These are phyloP conservation scores for Pseudodiploospora longispora DNA, from an alignment of 2,329 filamentous ascomycete genomes.

Conservation along the genomic window DNA sequence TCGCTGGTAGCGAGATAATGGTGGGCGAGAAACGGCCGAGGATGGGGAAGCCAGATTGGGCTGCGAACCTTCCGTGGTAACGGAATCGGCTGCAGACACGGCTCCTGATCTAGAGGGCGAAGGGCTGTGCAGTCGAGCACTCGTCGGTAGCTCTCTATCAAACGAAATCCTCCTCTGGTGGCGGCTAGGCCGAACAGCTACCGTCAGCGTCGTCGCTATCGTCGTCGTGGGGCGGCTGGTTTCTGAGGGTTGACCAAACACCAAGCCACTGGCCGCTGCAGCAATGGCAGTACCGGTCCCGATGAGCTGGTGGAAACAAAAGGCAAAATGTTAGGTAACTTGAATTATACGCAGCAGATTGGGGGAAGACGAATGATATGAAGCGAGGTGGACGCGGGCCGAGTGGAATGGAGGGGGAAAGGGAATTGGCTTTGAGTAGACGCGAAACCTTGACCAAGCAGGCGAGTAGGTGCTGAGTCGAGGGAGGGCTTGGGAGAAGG, in stretches of 20 bases:
- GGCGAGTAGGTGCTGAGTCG: too few species aligned
- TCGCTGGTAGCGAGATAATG: constrained; percentile 29
- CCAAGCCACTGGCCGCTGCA: constrained; percentile 50
- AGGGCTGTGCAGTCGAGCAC: constrained; percentile 16
- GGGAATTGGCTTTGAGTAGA: not conserved
- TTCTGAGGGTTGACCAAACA: constrained; percentile 48
- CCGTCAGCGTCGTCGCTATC: not conserved
- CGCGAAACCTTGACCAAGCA: too few species aligned
- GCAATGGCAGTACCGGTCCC: constrained; percentile 54
- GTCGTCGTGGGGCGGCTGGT: constrained; percentile 16
- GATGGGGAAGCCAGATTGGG: constrained; percentile 21
- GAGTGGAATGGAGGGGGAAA: not conserved
- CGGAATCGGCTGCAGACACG: constrained; percentile 28
- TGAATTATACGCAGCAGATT: not conserved
- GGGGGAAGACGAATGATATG: not conserved
- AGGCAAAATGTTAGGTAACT: constrained; percentile 5
- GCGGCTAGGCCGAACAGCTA: constrained; percentile 16
- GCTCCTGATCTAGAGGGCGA: constrained; percentile 35
- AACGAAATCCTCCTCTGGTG: constrained; percentile 23
- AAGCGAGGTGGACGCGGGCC: not conserved
- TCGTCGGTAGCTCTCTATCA: constrained; percentile 27
- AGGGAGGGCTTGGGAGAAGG: too few species aligned
- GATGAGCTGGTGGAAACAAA: constrained; percentile 40
- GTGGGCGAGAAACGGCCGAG: constrained; percentile 26
- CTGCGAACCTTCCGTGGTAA: constrained; percentile 22